Evolutionary conservation across 371 early-diverging fungal genomes (phyloP).

Genomic region (Mucor lusitanicus): DNA sequence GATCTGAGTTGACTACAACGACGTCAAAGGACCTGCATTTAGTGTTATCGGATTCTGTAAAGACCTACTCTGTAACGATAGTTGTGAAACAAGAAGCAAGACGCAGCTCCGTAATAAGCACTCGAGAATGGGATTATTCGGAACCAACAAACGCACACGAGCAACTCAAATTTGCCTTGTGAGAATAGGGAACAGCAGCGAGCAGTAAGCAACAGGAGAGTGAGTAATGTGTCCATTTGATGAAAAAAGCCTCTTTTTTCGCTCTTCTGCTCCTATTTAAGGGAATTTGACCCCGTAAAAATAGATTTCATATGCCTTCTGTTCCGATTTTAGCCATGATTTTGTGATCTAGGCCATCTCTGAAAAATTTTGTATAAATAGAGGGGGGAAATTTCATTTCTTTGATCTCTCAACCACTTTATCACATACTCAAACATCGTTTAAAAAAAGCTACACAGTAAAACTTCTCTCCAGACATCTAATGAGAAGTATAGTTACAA

Average conservation of each 20-base stretch:
- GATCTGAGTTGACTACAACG: neutral
- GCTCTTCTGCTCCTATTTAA: neutral
- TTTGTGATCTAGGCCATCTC: conserved; percentile 3
- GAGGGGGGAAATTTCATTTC: neutral
- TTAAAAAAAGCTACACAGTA: neutral
- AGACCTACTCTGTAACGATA: neutral
- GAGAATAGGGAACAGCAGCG: neutral
- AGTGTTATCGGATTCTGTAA: conserved; percentile 9
- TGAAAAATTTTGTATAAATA: conserved; percentile 6
- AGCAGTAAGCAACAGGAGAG: neutral
- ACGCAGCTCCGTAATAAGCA: neutral
- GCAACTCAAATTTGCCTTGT: neutral
- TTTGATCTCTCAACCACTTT: neutral
- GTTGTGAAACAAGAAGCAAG: conserved; percentile 4
- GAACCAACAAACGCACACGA: neutral
- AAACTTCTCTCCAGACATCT: conserved; percentile 22
- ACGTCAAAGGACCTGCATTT: conserved; percentile 1
- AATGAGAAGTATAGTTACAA: conserved; percentile 29
- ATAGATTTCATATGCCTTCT: conserved; percentile 15
- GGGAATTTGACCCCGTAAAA: conserved; percentile 2
- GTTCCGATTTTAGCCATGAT: conserved; percentile 14
- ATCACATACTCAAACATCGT: neutral
- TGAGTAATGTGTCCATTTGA: neutral
- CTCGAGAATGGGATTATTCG: neutral
- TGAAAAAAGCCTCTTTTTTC: conserved; percentile 1